These are phyloP conservation scores for Aspergillus ochraceus DNA, from an alignment of 2,329 filamentous ascomycete genomes.

Conservation along the genomic window DNA sequence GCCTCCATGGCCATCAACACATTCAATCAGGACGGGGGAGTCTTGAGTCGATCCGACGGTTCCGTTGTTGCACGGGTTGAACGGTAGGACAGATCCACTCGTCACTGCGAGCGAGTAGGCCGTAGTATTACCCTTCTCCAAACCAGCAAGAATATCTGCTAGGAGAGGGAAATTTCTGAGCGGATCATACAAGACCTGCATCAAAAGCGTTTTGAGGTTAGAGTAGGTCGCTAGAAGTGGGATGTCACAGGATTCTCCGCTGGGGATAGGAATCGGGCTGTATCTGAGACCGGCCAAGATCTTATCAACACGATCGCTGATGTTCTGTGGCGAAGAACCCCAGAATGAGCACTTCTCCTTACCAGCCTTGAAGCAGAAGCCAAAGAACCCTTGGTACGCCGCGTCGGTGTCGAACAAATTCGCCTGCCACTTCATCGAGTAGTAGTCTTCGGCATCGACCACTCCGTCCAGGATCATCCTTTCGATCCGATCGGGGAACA, in stretches of 20 bases:
- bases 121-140: not conserved
- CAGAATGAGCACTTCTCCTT: not conserved
- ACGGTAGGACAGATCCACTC: not conserved
- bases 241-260: not conserved
- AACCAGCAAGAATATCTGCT: not conserved
- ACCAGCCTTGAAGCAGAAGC: not conserved
- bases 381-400: not conserved
- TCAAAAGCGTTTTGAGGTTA: not conserved
- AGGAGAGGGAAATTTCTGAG: not conserved
- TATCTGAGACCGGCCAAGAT: conserved; percentile 14
- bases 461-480: conserved; percentile 1
- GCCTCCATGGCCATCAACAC: not conserved
- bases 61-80: not conserved
- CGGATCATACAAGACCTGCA: not conserved
- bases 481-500: not conserved
- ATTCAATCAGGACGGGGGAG: not conserved
- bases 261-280: conserved; percentile 15
- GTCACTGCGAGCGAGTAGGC: not conserved
- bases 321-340: not conserved
- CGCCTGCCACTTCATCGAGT: not conserved
- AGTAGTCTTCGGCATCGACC: not conserved
- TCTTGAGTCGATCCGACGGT: not conserved
- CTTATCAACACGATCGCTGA: conserved; percentile 8
- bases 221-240: not conserved
- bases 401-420: not conserved